Percentiles rank a stretch among this genome's conserved stretches.
These are phyloP conservation scores for Teunomyces gatunensis DNA, from an alignment of 805 yeast genomes.

Conservation along the genomic window DNA sequence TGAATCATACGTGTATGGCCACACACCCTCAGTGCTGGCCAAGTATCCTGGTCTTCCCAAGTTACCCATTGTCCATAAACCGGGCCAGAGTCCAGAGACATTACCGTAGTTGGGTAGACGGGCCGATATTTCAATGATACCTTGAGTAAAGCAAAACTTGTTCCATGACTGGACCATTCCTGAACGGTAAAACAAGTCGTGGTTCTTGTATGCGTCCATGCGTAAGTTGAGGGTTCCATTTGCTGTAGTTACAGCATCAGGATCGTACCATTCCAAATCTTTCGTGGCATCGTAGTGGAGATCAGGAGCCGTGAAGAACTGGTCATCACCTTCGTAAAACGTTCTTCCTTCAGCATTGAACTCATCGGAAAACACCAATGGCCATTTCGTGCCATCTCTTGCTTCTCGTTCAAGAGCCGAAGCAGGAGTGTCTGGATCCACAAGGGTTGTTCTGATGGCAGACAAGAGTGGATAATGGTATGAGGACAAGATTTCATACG, in stretches of 20 bases:
- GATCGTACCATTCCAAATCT: slow-evolving; percentile 94
- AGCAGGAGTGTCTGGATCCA: slow-evolving; percentile 72
- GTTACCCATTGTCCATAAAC: slow-evolving; percentile 93
- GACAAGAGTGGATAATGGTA: slow-evolving; percentile 57
- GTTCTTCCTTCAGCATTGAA: slow-evolving; percentile 88
- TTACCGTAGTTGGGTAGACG: slow-evolving; percentile 77
- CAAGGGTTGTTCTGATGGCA: slow-evolving; percentile 56
- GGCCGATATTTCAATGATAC: slow-evolving; percentile 72
- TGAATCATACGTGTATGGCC: slow-evolving; percentile 87
- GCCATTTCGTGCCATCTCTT: slow-evolving; percentile 65
- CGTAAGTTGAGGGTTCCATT: slow-evolving; percentile 68
- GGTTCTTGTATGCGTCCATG: slow-evolving; percentile 82
- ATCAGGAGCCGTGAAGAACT: slow-evolving; percentile 84
- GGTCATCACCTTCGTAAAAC: slow-evolving; percentile 88
- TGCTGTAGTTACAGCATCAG: slow-evolving; percentile 79
- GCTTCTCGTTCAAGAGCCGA: slow-evolving; percentile 49
- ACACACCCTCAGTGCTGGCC: slow-evolving; percentile 86
- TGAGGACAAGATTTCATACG: slow-evolving; percentile 48
- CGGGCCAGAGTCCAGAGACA: slow-evolving; percentile 91
- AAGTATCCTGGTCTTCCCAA: slow-evolving; percentile 87
- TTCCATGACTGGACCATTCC: slow-evolving; percentile 96
- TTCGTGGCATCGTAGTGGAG: slow-evolving; percentile 81
- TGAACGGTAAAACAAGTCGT: slow-evolving; percentile 76
- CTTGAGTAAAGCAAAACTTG: slow-evolving; percentile 84
- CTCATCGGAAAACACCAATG: slow-evolving; percentile 85